A percentile compares a stretch with the other conserved stretches of the same genome.
phyloP scores from a whole-genome alignment of 176 grass and related monocot species.

The maize (Zea mays) region DNA sequence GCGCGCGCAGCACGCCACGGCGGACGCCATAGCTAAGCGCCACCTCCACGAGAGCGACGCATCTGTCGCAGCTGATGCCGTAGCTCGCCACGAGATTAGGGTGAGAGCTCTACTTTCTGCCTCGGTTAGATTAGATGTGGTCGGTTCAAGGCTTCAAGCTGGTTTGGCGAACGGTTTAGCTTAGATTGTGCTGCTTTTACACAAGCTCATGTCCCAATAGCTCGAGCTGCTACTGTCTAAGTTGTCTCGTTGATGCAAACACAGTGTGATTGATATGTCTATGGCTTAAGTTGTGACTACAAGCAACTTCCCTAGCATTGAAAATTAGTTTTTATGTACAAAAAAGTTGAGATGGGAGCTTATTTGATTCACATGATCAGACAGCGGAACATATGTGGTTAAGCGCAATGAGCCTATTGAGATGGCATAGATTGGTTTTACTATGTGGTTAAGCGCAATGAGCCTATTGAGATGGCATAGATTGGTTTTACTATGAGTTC shows the following conservation, averaged over 20 bases:
- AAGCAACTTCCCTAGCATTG: background rate
- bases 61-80: conserved; percentile 64
- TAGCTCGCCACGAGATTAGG: conserved; percentile 86
- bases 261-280: background rate
- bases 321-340: background rate
- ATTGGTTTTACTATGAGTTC: conserved; percentile 2
- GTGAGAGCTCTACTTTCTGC: conserved; percentile 35
- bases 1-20: conserved; percentile 82
- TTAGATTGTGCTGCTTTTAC: conserved; percentile 6
- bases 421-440: background rate
- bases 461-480: background rate
- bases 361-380: conserved; percentile 1
- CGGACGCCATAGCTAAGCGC: conserved; percentile 67
- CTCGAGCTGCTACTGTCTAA: background rate
- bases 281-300: background rate
- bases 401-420: background rate
- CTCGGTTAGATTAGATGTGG: conserved; percentile 5
- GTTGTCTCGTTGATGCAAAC: conserved; percentile 8
- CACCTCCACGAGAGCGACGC: conserved; percentile 51
- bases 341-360: background rate
- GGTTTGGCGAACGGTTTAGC: background rate
- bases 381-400: background rate
- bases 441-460: background rate
- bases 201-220: background rate
- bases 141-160: background rate